phyloP scores from a whole-genome alignment of 2,329 filamentous ascomycete genomes.

The Ophiostoma fasciatum region DNA sequence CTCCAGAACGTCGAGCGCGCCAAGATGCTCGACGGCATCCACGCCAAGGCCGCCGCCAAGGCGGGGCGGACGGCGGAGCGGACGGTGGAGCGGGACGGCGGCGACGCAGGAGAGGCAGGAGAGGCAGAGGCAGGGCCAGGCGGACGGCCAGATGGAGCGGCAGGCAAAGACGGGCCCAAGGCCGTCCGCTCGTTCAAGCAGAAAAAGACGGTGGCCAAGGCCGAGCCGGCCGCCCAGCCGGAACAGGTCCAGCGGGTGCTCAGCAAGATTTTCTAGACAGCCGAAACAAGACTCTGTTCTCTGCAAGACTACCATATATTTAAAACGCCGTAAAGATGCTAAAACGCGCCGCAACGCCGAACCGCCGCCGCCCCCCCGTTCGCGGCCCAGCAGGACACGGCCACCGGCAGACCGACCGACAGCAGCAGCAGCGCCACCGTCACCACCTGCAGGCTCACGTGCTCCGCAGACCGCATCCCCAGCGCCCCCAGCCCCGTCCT shows the following conservation, averaged over 20 bases:
- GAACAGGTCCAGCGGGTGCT: conserved; percentile 44
- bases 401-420: no score
- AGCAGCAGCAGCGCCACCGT: no score
- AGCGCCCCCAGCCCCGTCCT: no score
- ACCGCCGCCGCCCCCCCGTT: no score
- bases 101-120: conserved; percentile 5
- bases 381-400: no score
- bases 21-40: conserved; percentile 66
- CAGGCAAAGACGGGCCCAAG: conserved; percentile 14
- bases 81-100: conserved; percentile 11
- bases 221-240: conserved; percentile 29
- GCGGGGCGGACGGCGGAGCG: conserved; percentile 16
- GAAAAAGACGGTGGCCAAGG: conserved; percentile 40
- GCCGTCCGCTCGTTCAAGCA: conserved; percentile 48
- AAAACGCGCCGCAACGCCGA: no score
- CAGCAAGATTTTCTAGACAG: conserved; percentile 50
- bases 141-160: neutral
- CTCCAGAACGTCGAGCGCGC: conserved; percentile 63
- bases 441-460: no score
- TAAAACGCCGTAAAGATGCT: no score
- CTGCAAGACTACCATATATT: no score
- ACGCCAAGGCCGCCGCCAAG: conserved; percentile 40
- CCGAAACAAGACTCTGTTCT: no score
- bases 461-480: no score
- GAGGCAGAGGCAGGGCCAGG: neutral